Conservation (phyloP, 495 filamentous ascomycete genomes). For the Hypoxylon trugodes region DNA sequence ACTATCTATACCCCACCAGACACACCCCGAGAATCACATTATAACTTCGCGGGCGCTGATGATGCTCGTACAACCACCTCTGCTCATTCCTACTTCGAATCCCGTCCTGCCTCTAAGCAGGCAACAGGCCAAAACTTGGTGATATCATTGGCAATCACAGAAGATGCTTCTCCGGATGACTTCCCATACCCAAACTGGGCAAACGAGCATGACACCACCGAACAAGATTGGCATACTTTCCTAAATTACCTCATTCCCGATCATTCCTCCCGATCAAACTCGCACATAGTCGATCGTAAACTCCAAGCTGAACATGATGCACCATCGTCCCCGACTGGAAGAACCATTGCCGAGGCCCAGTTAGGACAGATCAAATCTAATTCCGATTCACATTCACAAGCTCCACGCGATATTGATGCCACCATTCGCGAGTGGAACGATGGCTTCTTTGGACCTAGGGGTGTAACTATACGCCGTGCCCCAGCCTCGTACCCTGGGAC, state of each 20-base stretch:
- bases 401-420: slow-evolving; percentile 37
- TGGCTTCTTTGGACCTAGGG: slow-evolving; percentile 57
- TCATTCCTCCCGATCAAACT: slow-evolving; percentile 44
- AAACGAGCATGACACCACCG: slow-evolving; percentile 46
- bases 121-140: slow-evolving; percentile 24
- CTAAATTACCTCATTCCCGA: slow-evolving; percentile 53
- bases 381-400: neutral
- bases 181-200: slow-evolving; percentile 48
- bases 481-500: neutral
- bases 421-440: slow-evolving; percentile 61
- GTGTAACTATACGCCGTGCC: slow-evolving; percentile 29
- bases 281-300: slow-evolving; percentile 49
- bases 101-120: slow-evolving; percentile 40
- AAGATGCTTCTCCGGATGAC: slow-evolving; percentile 35
- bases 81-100: slow-evolving; percentile 52
- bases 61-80: slow-evolving; percentile 41
- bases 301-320: slow-evolving; percentile 42
- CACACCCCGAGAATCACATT: slow-evolving; percentile 47
- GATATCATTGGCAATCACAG: slow-evolving; percentile 34
- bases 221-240: slow-evolving; percentile 61
- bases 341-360: slow-evolving; percentile 47
- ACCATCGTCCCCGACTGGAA: slow-evolving; percentile 25
- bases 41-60: slow-evolving; percentile 39
- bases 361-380: slow-evolving; percentile 42
- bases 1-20: slow-evolving; percentile 59